Percentiles rank a stretch among this genome's conserved stretches.
phyloP scores from a whole-genome alignment of 331 rosid species.

The Malus hybrid region DNA sequence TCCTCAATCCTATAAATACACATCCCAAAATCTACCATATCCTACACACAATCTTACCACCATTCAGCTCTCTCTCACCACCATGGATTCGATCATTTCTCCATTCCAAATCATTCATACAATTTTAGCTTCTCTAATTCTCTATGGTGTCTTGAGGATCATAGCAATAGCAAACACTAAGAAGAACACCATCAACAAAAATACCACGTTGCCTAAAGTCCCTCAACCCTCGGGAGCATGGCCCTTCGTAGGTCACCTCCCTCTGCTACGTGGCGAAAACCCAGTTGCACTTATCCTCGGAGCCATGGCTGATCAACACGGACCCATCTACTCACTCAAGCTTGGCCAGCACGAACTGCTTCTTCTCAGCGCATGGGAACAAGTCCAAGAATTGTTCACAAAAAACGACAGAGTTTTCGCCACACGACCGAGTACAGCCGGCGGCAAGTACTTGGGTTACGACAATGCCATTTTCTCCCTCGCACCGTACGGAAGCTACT shows the following conservation, averaged over 20 bases:
- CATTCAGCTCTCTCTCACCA: no score
- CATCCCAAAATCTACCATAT: no score
- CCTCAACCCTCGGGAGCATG: slow-evolving; percentile 37
- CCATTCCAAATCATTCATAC: neutral
- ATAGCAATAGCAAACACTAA: neutral
- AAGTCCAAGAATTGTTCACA: slow-evolving; percentile 40
- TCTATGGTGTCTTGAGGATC: neutral
- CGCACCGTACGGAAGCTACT: slow-evolving; percentile 52
- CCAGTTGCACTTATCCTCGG: slow-evolving; percentile 41
- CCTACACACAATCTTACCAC: no score
- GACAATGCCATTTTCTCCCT: slow-evolving; percentile 40
- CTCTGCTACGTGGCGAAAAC: slow-evolving; percentile 26
- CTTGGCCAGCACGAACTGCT: slow-evolving; percentile 28
- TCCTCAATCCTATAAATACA: no score
- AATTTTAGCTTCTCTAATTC: slow-evolving; percentile 8
- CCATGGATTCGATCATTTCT: slow-evolving; percentile 24
- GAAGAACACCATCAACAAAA: neutral
- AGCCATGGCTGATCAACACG: slow-evolving; percentile 34
- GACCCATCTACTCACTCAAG: slow-evolving; percentile 36
- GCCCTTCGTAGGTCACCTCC: slow-evolving; percentile 59
- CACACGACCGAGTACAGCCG: slow-evolving; percentile 29
- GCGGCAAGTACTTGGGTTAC: slow-evolving; percentile 39
- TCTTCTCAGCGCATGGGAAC: slow-evolving; percentile 32
- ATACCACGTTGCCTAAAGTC: neutral
- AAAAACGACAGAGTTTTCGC: slow-evolving; percentile 38